Base-by-base conservation (phyloP, 1,284 basidiomycete species). In the Microbotryomycetes sp. region DNA sequence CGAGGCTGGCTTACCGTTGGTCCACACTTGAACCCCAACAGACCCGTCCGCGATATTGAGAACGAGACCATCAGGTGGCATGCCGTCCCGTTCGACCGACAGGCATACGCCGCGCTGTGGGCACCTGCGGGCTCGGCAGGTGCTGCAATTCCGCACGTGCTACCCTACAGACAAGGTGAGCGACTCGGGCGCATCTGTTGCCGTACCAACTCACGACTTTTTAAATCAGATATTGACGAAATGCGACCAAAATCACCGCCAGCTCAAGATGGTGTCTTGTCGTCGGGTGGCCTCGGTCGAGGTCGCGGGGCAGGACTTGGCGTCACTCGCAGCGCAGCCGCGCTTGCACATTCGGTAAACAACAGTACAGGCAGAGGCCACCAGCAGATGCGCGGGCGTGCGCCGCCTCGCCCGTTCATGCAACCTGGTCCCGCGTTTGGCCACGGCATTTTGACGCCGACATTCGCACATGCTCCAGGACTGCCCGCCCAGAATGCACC, bases 1-100 rank as follows among this genome's bases (percentile, higher is more conserved):
- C 83, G 85, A 16, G 94, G 96, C 1, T 99, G 94, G 94, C 86
- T 98, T 7, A 91, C 91, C 6, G 84, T 88, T 1, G 82, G 91
- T 23, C 79, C 80, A 0, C 15, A 24, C 3, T 81, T 83, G n/a
- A 81, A 82, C 4, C 83, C 84, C 70, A 80, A 57, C 29, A 50
- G 53, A 24, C 29, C 57, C 45, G 49, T 49, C 5, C n/a, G 13
- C 13, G 21, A 35, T n/a, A 30, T 53, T 35, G 54, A 47, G 24
- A 15, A n/a, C 11, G 50, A 52, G n/a, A 45, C 24, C 21, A 18
- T 3, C 23, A 27, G 70, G 77, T 29, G 73, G 75, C 21, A 76
- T 80, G 7, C 76, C 78, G 50, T 27, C 77, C 73, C 74, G 24
- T 85, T 85, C 84, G 77, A 80, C 15, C 79, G 79, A 28, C 82